Conservation (phyloP, 1,284 basidiomycete species). For the Apiotrichum gamsii region DNA sequence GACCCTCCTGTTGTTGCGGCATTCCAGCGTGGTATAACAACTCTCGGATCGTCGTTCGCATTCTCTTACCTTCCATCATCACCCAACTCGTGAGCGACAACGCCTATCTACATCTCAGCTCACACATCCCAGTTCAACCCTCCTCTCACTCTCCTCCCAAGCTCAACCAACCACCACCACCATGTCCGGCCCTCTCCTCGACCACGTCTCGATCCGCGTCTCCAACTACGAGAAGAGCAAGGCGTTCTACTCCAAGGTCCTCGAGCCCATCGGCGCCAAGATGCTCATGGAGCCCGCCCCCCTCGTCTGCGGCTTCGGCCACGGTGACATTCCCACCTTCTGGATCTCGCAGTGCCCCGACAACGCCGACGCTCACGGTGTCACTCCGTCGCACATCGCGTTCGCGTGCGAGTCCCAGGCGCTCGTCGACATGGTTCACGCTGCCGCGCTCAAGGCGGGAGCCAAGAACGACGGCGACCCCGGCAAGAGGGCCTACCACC, state of each 20-base stretch:
- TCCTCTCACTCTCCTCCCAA: neutral
- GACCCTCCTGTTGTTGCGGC: no score
- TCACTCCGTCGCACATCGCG: constrained; percentile 6
- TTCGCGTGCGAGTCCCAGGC: neutral
- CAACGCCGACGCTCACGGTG: neutral
- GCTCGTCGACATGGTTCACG: constrained; percentile 11
- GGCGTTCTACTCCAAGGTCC: constrained; percentile 9
- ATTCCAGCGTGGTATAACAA: no score
- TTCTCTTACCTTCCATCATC: no score
- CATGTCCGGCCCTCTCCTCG: constrained; percentile 10
- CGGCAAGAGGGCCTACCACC: constrained; percentile 11
- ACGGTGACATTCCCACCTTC: constrained; percentile 5
- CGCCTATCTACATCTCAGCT: no score
- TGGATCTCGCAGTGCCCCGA: constrained; percentile 5
- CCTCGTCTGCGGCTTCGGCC: constrained; percentile 9
- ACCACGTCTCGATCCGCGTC: constrained; percentile 12
- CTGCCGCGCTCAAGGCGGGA: constrained; percentile 12
- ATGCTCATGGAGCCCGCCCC: constrained; percentile 7
- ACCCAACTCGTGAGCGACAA: no score
- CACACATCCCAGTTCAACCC: no score
- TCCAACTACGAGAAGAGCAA: constrained; percentile 11
- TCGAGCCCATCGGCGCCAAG: constrained; percentile 7
- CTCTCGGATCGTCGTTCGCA: no score
- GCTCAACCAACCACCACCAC: neutral
- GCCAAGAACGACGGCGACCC: constrained; percentile 13